Conservation (phyloP, 805 yeast genomes). For the Candida lessepsii region DNA sequence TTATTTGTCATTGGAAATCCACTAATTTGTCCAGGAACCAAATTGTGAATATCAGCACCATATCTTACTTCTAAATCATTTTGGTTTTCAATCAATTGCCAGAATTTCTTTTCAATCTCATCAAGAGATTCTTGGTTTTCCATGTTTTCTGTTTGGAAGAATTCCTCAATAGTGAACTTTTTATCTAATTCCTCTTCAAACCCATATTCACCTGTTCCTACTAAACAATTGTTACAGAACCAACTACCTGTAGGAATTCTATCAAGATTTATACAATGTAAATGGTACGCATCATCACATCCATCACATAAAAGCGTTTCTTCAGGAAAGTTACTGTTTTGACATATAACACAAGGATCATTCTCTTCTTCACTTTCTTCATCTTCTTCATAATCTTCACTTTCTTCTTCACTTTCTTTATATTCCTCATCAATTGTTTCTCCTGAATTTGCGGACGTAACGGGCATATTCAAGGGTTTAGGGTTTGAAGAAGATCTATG, state of each 20-base stretch:
- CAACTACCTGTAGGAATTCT: slow-evolving; percentile 60
- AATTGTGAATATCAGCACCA: slow-evolving; percentile 83
- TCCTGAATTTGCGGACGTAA: no score
- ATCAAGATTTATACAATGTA: slow-evolving; percentile 54
- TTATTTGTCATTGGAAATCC: slow-evolving; percentile 62
- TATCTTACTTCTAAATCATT: slow-evolving; percentile 62
- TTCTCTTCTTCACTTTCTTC: slow-evolving; percentile 31
- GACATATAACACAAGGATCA: slow-evolving; percentile 50
- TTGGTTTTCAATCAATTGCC: slow-evolving; percentile 50
- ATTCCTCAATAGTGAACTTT: slow-evolving; percentile 57
- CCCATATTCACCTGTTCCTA: slow-evolving; percentile 86
- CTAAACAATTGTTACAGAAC: slow-evolving; percentile 82
- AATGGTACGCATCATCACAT: slow-evolving; percentile 70
- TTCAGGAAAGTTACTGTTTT: slow-evolving; percentile 42
- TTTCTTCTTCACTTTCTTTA: background rate
- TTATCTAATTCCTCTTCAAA: slow-evolving; percentile 65
- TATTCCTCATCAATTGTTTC: background rate
- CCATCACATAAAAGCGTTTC: slow-evolving; percentile 65
- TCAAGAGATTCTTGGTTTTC: slow-evolving; percentile 38
- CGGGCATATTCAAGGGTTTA: no score
- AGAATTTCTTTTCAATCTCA: slow-evolving; percentile 61
- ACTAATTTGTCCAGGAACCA: slow-evolving; percentile 60
- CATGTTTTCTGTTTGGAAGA: slow-evolving; percentile 53
- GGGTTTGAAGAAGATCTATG: no score
- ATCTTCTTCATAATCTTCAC: slow-evolving; percentile 26